Evolutionary conservation across 176 grass and related monocot species (phyloP), one percentile per base, ranked within the genome.

Genomic region (Musa acuminata): DNA sequence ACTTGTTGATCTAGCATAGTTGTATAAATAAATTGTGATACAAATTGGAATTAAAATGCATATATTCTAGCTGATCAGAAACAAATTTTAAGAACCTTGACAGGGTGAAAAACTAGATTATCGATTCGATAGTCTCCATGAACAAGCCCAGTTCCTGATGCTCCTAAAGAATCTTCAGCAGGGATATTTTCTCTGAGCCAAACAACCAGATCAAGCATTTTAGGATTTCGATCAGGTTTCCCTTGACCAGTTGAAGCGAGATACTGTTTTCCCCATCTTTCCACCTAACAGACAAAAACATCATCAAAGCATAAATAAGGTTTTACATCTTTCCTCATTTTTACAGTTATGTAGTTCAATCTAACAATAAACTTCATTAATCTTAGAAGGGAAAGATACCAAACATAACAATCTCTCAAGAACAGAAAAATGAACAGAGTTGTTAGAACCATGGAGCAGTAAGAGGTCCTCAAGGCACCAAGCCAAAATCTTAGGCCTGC

Each of bases 31-130:
- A 73, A 66, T 72, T 75, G 35, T 43, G 35, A 43, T 43, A 43
- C 35, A 43, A 43, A 6, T 43, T 43, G 35, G 3, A 43, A 43
- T 43, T 43, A 4, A 43, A 43, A 6, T 43, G 17, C 59, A 78
- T 70, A 59, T 64, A 51, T 60, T 78, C 1, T 51, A 70, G 67
- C 67, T 70, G 35, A 70, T 19, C 16, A 51, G 7, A 10, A 64
- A 26, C 8, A 48, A 49, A 64, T 19, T 22, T 9, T 69, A 72
- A 79, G 62, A 72, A 92, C 94, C 87, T 98, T 86, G 17, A 74
- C 83, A 71, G 90, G 95, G 67, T 98, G 95, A 49, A 98, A 98
- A 82, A 98, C 72, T 27, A 98, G 84, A 83, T 98, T 98, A 85
- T 91, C 94, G 64, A 93, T 51, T 43, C 90, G 83, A 74, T 84